A percentile compares a stretch with the other conserved stretches of the same genome.
Evolutionary conservation across 495 filamentous ascomycete genomes (phyloP).

Genomic region (Collariella sp.): DNA sequence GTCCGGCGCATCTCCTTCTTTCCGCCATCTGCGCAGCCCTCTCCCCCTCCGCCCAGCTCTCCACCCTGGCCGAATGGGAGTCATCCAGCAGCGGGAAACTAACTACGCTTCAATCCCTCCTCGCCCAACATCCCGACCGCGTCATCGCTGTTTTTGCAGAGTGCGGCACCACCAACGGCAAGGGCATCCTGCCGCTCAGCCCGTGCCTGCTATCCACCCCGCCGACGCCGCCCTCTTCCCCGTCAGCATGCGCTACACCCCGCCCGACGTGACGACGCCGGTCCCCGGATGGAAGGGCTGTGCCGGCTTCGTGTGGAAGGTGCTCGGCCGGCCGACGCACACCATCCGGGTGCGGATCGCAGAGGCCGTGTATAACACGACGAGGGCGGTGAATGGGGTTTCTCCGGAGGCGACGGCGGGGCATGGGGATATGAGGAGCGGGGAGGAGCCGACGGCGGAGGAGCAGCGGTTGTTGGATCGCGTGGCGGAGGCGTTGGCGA

Average conservation of each 20-base stretch:
- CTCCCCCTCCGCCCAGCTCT: conserved; percentile 39
- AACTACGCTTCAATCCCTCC: conserved; percentile 51
- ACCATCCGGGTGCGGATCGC: conserved; percentile 86
- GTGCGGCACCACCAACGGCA: conserved; percentile 86
- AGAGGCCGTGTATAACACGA: conserved; percentile 47
- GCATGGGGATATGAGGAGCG: conserved; percentile 30
- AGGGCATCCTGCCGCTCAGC: conserved; percentile 78
- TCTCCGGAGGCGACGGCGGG: conserved; percentile 27
- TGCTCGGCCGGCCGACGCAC: conserved; percentile 79
- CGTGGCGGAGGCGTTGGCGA: conserved; percentile 77
- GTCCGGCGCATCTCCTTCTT: conserved; percentile 68
- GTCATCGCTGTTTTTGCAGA: conserved; percentile 84
- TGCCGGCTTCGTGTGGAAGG: conserved; percentile 66
- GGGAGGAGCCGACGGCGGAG: conserved; percentile 37
- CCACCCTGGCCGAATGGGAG: conserved; percentile 28
- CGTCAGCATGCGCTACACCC: conserved; percentile 77
- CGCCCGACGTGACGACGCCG: conserved; percentile 83
- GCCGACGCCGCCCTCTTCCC: conserved; percentile 69
- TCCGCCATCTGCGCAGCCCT: conserved; percentile 68
- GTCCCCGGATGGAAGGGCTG: conserved; percentile 54
- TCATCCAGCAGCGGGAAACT: conserved; percentile 22
- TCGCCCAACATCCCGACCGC: conserved; percentile 58
- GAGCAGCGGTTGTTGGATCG: conserved; percentile 60
- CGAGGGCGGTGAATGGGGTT: conserved; percentile 22
- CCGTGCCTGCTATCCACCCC: conserved; percentile 60